Conservation (phyloP, 306 rosid genomes). For the Prinsepia uniflora region DNA sequence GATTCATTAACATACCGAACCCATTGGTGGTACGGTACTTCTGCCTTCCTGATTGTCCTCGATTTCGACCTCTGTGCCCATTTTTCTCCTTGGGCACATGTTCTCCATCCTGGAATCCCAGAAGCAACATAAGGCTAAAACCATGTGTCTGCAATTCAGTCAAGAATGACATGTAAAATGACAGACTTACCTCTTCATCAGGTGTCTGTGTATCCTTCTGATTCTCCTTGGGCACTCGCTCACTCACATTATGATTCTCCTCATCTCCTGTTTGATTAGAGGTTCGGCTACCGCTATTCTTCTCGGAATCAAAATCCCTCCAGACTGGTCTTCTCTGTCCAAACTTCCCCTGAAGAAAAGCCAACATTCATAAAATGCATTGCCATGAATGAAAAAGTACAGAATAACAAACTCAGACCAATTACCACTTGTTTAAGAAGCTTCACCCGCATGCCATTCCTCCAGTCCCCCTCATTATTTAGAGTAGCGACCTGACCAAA, state of each 20-base stretch:
- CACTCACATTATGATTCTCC: constrained; percentile 54
- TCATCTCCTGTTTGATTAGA: constrained; percentile 56
- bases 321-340: constrained; percentile 65
- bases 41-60: constrained; percentile 60
- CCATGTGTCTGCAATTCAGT: neutral
- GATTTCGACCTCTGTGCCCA: constrained; percentile 63
- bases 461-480: constrained; percentile 82
- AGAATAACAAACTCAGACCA: neutral
- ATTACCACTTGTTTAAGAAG: constrained; percentile 63
- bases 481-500: constrained; percentile 63
- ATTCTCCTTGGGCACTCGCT: constrained; percentile 25
- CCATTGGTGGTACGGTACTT: constrained; percentile 67
- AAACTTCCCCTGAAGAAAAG: constrained; percentile 49
- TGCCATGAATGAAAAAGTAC: neutral
- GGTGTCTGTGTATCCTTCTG: constrained; percentile 40
- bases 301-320: constrained; percentile 65
- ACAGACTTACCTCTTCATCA: constrained; percentile 61
- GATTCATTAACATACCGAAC: constrained; percentile 45
- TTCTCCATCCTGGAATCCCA: constrained; percentile 53
- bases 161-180: too few relatives aligned
- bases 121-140: neutral
- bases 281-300: constrained; percentile 39
- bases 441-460: constrained; percentile 95
- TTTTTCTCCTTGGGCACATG: constrained; percentile 54
- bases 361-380: constrained; percentile 20